Conservation (phyloP, 768 basidiomycete genomes). For the Daedaleopsis sinensis region DNA sequence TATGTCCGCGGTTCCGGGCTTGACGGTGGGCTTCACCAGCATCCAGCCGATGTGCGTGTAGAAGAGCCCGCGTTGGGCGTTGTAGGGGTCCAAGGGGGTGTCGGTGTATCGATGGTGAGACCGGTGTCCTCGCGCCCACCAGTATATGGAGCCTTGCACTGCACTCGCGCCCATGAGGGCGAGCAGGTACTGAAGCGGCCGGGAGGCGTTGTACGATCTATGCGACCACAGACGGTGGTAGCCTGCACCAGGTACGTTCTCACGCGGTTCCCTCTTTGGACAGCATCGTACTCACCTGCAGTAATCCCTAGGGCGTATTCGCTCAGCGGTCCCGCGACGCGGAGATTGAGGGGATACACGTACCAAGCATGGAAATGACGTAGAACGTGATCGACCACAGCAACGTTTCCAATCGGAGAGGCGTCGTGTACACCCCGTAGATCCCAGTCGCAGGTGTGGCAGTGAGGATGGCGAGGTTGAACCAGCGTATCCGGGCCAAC, state of each 20-base stretch:
- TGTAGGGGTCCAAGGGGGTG: conserved; percentile 61
- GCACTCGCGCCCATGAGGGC: conserved; percentile 50
- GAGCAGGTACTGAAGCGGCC: conserved; percentile 49
- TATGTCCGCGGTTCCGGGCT: conserved; percentile 52
- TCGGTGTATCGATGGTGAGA: conserved; percentile 58
- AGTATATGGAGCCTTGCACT: conserved; percentile 56
- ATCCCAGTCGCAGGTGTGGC: conserved; percentile 71
- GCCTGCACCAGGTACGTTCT: conserved; percentile 31
- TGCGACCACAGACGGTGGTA: conserved; percentile 63
- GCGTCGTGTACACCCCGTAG: conserved; percentile 63
- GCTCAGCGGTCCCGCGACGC: background rate
- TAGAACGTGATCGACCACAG: conserved; percentile 74
- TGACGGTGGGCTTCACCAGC: conserved; percentile 49
- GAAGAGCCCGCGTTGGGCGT: conserved; percentile 53
- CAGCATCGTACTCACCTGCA: conserved; percentile 50
- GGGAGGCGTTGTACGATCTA: conserved; percentile 54
- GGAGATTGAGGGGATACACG: background rate
- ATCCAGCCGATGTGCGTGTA: conserved; percentile 57
- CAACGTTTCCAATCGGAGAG: conserved; percentile 52
- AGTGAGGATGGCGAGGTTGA: conserved; percentile 72
- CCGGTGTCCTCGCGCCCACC: conserved; percentile 60
- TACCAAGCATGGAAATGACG: conserved; percentile 35
- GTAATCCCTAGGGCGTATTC: conserved; percentile 13
- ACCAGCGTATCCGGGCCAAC: conserved; percentile 52
- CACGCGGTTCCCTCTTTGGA: background rate